Evolutionary conservation across 768 basidiomycete genomes (phyloP).

Genomic region (Nidula microcarpa): DNA sequence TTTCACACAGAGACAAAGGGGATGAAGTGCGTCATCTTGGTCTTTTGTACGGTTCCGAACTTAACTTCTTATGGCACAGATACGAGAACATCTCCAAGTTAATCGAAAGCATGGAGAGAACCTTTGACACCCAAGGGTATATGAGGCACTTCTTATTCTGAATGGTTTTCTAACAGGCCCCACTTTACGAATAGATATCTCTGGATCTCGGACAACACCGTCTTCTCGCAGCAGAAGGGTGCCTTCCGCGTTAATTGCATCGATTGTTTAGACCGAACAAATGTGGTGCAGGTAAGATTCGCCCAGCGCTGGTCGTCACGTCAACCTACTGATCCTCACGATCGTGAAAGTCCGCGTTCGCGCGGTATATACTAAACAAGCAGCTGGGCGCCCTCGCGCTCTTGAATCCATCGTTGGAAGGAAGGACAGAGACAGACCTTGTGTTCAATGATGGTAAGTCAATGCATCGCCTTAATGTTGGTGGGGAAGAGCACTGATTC

Average conservation of each 20-base stretch:
- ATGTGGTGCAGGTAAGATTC: slow-evolving; percentile 77
- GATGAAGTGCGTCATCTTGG: slow-evolving; percentile 67
- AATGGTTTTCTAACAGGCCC: slow-evolving; percentile 1
- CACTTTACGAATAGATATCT: slow-evolving; percentile 51
- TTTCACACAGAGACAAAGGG: slow-evolving; percentile 93
- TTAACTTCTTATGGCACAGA: slow-evolving; percentile 28
- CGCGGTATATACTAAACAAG: slow-evolving; percentile 73
- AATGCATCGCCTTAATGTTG: background rate
- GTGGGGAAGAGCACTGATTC: no score
- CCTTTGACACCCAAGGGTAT: slow-evolving; percentile 80
- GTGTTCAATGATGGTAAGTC: slow-evolving; percentile 75
- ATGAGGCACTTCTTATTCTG: slow-evolving; percentile 1
- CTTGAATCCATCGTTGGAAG: slow-evolving; percentile 46
- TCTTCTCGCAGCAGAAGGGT: slow-evolving; percentile 80
- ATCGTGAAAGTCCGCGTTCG: slow-evolving; percentile 75
- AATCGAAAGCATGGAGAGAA: slow-evolving; percentile 63
- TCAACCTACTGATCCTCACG: slow-evolving; percentile 1
- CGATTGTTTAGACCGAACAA: slow-evolving; percentile 93
- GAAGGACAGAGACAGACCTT: slow-evolving; percentile 61
- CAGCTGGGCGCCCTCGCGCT: slow-evolving; percentile 75
- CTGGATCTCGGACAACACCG: slow-evolving; percentile 70
- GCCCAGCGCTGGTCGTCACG: background rate
- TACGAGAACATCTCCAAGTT: slow-evolving; percentile 90
- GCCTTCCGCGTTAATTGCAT: slow-evolving; percentile 93
- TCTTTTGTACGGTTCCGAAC: background rate